Evolutionary conservation across 1,284 basidiomycete genomes (phyloP).

Genomic region (Thelephora terrestris): DNA sequence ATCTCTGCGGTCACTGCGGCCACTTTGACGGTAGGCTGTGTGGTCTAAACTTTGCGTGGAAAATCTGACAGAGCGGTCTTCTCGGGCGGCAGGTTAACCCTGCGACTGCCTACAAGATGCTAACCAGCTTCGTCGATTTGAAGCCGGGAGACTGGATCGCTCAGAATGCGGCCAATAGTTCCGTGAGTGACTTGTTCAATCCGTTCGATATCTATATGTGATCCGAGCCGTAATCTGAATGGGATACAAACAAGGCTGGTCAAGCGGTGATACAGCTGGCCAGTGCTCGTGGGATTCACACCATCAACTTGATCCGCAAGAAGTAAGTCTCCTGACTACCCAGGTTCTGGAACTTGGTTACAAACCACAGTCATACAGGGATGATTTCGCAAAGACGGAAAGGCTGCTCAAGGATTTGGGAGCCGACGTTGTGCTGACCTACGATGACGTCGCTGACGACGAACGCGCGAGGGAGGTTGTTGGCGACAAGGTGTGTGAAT

Average conservation of each 20-base stretch:
- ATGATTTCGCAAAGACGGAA: conserved; percentile 43
- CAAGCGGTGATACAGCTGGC: conserved; percentile 78
- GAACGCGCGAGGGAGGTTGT: conserved; percentile 47
- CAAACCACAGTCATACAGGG: conserved; percentile 24
- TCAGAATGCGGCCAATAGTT: conserved; percentile 51
- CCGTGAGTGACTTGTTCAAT: too few relatives aligned
- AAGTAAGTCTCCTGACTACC: conserved; percentile 33
- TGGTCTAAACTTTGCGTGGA: neutral
- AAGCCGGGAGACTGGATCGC: conserved; percentile 63
- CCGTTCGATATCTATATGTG: too few relatives aligned
- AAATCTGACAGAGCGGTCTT: neutral
- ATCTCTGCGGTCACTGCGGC: conserved; percentile 59
- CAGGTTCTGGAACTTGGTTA: conserved; percentile 3
- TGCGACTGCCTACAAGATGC: conserved; percentile 74
- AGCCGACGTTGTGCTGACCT: conserved; percentile 64
- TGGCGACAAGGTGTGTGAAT: conserved; percentile 27
- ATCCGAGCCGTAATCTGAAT: too few relatives aligned
- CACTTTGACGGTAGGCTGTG: conserved; percentile 51
- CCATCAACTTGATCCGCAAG: conserved; percentile 71
- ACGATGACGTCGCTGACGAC: conserved; percentile 57
- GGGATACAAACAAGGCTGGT: conserved; percentile 51
- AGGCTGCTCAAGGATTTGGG: conserved; percentile 47
- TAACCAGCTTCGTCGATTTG: conserved; percentile 57
- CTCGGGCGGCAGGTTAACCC: conserved; percentile 58
- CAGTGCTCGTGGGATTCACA: conserved; percentile 52